phyloP scores from a whole-genome alignment of 2,329 filamentous ascomycete species.

The Cordyceps cicadae region DNA sequence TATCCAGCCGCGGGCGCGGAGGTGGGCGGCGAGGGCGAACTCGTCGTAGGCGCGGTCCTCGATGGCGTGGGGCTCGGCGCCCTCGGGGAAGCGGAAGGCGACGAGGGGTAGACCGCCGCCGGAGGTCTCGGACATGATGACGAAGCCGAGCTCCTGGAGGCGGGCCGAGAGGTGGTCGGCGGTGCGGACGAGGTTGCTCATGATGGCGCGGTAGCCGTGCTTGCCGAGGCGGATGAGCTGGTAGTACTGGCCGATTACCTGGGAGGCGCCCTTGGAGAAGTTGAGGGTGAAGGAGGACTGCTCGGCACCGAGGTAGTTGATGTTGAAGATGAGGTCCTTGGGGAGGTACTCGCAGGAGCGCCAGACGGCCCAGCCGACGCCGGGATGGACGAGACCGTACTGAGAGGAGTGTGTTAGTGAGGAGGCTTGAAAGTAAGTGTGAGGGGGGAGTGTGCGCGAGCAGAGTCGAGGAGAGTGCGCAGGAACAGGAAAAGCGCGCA shows the following conservation, averaged over 20 bases:
- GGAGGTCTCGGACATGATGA: slow-evolving; percentile 75
- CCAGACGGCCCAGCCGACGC: slow-evolving; percentile 93
- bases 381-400: slow-evolving; percentile 68
- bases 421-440: not conserved
- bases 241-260: slow-evolving; percentile 96
- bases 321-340: slow-evolving; percentile 93
- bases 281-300: slow-evolving; percentile 95
- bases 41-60: slow-evolving; percentile 60
- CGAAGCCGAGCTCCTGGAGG: slow-evolving; percentile 68
- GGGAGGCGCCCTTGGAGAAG: slow-evolving; percentile 90
- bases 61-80: slow-evolving; percentile 39
- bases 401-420: slow-evolving; percentile 16
- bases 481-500: too few relatives aligned
- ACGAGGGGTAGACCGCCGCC: slow-evolving; percentile 82
- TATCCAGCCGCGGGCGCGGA: slow-evolving; percentile 83
- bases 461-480: too few relatives aligned
- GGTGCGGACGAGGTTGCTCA: slow-evolving; percentile 85
- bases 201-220: slow-evolving; percentile 84
- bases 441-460: too few relatives aligned
- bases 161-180: slow-evolving; percentile 76
- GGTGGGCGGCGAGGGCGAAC: slow-evolving; percentile 73
- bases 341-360: slow-evolving; percentile 74
- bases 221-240: slow-evolving; percentile 92
- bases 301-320: slow-evolving; percentile 95
- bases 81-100: slow-evolving; percentile 66